Base-by-base conservation (phyloP, 2,329 filamentous ascomycete genomes). In the Incumbomyces delicatus region DNA sequence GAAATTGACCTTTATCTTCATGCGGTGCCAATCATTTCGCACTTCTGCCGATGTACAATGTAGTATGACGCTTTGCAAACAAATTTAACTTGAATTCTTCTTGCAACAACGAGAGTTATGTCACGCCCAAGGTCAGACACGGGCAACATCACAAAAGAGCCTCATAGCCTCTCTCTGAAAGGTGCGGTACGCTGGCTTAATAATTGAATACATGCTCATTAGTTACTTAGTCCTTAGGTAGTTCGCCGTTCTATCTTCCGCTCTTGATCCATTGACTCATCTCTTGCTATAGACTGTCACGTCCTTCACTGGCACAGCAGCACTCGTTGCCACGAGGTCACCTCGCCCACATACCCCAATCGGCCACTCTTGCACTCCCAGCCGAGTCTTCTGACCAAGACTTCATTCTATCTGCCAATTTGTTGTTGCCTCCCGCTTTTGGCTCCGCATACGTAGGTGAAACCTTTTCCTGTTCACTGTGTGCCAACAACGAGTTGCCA, bases 401-500 rank as follows among this genome's bases (percentile, higher is more conserved):
- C 34, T 81, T 79, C 55, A 73, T 78, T 32, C 66, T 83, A 31
- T 51, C 50, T 22, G 46, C 35, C 41, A 55, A 72, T 56, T 76
- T 96, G 58, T 92, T 87, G 39, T 80, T 96, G 1, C 90, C 92
- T 8, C 83, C 88, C 13, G 84, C 87, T 0, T 96, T 98, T 63
- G 90, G 89, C 37, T 90, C 87, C 11, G 89, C 90, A 7, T 95
- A 95, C 63, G 90, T 96, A 16, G 92, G 92, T 58, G 89, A 96
- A 69, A 87, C 83, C 0, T 96, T 98, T 67, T 83, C 83, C 53
- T 98, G 92, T 67, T 95, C 90, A 1, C 75, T 96, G 17, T 95
- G 89, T 67, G 89, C 86, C n/a, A 95, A 95, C 70, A 90, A 95
- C 63, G 90, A 96, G 60, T 66, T 81, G 1, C 54, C 65, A 6